Base-by-base conservation (phyloP, 1,284 basidiomycete genomes). In the Earliella scabrosa region DNA sequence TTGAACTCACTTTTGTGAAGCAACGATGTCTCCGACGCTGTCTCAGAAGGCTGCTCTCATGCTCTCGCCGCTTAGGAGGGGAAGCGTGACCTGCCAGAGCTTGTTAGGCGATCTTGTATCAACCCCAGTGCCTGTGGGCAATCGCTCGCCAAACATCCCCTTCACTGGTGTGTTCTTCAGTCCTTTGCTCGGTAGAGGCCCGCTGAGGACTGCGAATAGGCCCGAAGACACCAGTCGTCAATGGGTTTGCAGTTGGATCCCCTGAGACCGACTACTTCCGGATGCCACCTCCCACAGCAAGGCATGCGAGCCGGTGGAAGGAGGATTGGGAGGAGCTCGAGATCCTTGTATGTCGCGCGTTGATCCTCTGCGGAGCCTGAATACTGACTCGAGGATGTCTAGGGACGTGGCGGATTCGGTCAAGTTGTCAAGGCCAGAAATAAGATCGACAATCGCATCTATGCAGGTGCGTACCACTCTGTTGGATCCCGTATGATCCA, bases 371-470 rank as follows among this genome's bases (percentile, higher is more conserved):
- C 26, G 21, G 9, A 16, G n/a, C 38, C 45, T 18, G 7, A 27
- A 20, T 24, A 23, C 53, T 32, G 26, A 49, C 41, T 55, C 41
- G n/a, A 13, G 23, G 2, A 13, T 13, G 7, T 7, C 13, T 59
- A 93, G 90, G 95, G 96, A 1, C 92, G 90, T 69, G 95, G 95
- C 1, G 95, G 91, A 0, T 98, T 96, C 70, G 95, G 95, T 0
- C 91, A 92, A 21, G 96, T 98, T 0, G 93, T 97, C 41, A 98
- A 98, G 71, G 95, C 95, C 1, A 80, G 88, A 50, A 96, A 98
- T 69, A 92, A 87, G 73, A 83, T 92, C 31, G 90, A 92, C 70
- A 79, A 71, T 29, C 77, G 84, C 29, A 86, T 88, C 52, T 91
- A 90, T 65, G 90, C 92, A 4, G 85, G 87, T 87, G 49, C 16